Base-by-base conservation (phyloP, 208 protist genomes). In the Wallacemonas collosoma region DNA sequence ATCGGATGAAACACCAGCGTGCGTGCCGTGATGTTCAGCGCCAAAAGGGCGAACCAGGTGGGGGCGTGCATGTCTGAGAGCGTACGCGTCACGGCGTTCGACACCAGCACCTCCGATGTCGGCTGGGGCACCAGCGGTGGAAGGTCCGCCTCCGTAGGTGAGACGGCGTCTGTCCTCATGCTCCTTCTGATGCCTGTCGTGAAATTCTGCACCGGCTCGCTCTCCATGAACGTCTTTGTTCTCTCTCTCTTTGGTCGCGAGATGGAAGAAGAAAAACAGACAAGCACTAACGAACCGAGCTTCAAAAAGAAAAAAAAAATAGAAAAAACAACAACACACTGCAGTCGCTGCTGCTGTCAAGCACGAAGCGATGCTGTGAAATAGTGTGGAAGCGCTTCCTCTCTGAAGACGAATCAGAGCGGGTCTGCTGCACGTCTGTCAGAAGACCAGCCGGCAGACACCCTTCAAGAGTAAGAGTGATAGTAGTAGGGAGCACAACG, bases 1-100 rank as follows among this genome's bases (percentile, higher is more conserved):
- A 96, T 68, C 3, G 92, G 92, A 54, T 96, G 89, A 39, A 95
- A 87, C 26, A 96, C 51, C n/a, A 91, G n/a, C 1, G 89, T 93
- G 26, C 89, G 87, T 2, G 80, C 77, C 4, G 72, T 66, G 41
- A 89, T 88, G 74, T 90, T 95, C 45, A 80, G 64, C 11, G 82
- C 71, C 15, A 95, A 75, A 41, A 94, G 79, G 7, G 71, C 81
- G 40, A 94, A 64, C 90, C 92, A 96, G 4, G 89, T 94, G 44
- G 89, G 85, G 11, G 79, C 76, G 79, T 96, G 88, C 41, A 96
- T 65, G 72, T 96, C 85, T 41, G 88, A 93, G 60, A 94, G 73
- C 70, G 75, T 77, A 11, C 92, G 87, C 14, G 75, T 95, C 44
- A 95, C 89, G 4, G 92, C 92, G 57, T 91, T 96, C 1, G 89